Percentiles rank a stretch among this genome's conserved stretches.
Evolutionary conservation across 2,329 filamentous ascomycete species (phyloP).

Genomic region (Pseudocercospora fuligena): DNA sequence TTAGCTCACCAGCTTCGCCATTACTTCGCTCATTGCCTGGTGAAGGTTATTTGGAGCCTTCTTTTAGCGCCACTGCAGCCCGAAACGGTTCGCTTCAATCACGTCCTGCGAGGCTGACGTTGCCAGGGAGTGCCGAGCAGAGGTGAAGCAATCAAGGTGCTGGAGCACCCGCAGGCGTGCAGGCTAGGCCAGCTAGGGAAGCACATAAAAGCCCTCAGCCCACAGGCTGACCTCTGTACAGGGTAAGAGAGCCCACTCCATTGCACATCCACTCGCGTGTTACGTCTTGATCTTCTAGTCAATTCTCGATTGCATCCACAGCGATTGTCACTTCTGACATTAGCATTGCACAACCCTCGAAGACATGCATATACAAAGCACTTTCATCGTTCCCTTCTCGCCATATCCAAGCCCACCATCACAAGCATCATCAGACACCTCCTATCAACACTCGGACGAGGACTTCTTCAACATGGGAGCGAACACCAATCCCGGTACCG

Average conservation of each 20-base stretch:
- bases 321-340: conserved; percentile 15
- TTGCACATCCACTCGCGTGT: conserved; percentile 21
- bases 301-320: conserved; percentile 18
- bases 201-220: conserved; percentile 28
- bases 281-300: conserved; percentile 26
- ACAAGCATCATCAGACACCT: conserved; percentile 27
- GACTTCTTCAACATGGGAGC: conserved; percentile 46
- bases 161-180: conserved; percentile 7
- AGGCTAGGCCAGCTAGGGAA: conserved; percentile 25
- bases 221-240: conserved; percentile 21
- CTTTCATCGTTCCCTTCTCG: conserved; percentile 28
- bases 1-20: conserved; percentile 31
- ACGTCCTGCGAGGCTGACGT: conserved; percentile 25
- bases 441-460: conserved; percentile 22
- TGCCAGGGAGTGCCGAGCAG: conserved; percentile 24
- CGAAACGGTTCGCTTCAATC: conserved; percentile 30
- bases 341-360: conserved; percentile 15
- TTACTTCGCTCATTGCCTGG: conserved; percentile 28
- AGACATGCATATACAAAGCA: conserved; percentile 28
- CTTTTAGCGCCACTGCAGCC: conserved; percentile 29
- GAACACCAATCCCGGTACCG: conserved; percentile 43
- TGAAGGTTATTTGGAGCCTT: conserved; percentile 27
- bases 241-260: conserved; percentile 28
- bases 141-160: conserved; percentile 16
- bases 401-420: conserved; percentile 37